phyloP scores from a whole-genome alignment of 2,329 filamentous ascomycete genomes.

The Botryosphaeria dothidea region DNA sequence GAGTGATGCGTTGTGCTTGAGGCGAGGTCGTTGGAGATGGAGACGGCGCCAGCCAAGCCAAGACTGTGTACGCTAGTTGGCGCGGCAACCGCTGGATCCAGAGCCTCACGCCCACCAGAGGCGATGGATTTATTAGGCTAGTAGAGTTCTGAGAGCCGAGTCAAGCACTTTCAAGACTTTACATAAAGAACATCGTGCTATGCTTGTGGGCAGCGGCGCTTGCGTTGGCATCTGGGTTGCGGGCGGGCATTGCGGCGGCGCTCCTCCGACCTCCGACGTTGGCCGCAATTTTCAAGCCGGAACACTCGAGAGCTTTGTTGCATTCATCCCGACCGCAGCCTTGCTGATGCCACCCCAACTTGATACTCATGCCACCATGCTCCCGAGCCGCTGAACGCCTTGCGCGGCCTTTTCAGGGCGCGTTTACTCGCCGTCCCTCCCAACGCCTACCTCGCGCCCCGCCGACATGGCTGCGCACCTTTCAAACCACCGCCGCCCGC shows the following conservation, averaged over 20 bases:
- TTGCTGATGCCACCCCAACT: slow-evolving; percentile 12
- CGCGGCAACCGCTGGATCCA: slow-evolving; percentile 1
- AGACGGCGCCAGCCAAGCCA: neutral
- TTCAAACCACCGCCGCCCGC: slow-evolving; percentile 28
- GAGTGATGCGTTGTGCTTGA: slow-evolving; percentile 12
- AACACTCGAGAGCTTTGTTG: neutral
- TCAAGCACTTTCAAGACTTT: no score
- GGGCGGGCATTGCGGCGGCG: neutral
- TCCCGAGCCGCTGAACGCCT: slow-evolving; percentile 46
- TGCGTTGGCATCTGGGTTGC: neutral
- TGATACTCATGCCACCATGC: slow-evolving; percentile 51
- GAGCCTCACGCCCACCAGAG: neutral
- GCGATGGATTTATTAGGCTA: neutral
- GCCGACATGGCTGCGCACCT: slow-evolving; percentile 21
- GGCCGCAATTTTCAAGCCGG: slow-evolving; percentile 9
- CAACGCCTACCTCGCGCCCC: slow-evolving; percentile 22
- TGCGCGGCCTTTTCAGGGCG: slow-evolving; percentile 37
- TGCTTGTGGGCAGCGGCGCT: neutral
- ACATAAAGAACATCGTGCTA: neutral
- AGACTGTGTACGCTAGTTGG: slow-evolving; percentile 17
- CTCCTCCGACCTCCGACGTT: slow-evolving; percentile 7
- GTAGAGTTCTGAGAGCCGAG: no score
- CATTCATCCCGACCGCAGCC: slow-evolving; percentile 1
- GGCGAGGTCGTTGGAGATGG: slow-evolving; percentile 9
- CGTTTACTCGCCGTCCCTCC: slow-evolving; percentile 25